Evolutionary conservation across 2,329 filamentous ascomycete species (phyloP).

Genomic region (Canariomyces notabilis): DNA sequence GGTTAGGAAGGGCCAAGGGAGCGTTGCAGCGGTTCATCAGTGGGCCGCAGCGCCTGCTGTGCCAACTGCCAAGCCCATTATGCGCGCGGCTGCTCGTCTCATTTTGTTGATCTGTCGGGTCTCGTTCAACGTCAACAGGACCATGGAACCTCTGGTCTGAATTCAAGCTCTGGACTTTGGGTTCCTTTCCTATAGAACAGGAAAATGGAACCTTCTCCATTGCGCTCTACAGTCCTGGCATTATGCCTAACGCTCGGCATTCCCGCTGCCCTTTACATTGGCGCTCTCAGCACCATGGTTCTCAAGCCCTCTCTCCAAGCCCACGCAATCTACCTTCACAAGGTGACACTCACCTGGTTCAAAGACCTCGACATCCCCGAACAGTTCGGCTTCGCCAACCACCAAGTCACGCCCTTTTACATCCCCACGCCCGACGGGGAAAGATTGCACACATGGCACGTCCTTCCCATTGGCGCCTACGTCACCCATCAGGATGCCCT

Average conservation of each 20-base stretch:
- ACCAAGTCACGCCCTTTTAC: slow-evolving; percentile 68
- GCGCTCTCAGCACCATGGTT: slow-evolving; percentile 25
- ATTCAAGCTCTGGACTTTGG: too few relatives aligned
- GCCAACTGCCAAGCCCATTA: too few relatives aligned
- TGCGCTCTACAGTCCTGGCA: background rate
- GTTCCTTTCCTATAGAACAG: too few relatives aligned
- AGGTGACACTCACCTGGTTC: slow-evolving; percentile 50
- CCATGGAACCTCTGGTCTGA: too few relatives aligned
- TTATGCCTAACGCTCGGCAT: background rate
- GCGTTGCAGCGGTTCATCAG: too few relatives aligned
- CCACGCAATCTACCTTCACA: slow-evolving; percentile 53
- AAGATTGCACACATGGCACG: slow-evolving; percentile 68
- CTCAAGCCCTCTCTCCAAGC: slow-evolving; percentile 40
- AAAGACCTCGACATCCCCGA: slow-evolving; percentile 61
- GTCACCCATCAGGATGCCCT: slow-evolving; percentile 50
- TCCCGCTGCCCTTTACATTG: slow-evolving; percentile 18
- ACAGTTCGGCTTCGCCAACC: slow-evolving; percentile 64
- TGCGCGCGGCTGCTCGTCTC: too few relatives aligned
- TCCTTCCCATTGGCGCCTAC: slow-evolving; percentile 65
- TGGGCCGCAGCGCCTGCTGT: too few relatives aligned
- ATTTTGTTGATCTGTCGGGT: too few relatives aligned
- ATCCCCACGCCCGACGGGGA: slow-evolving; percentile 61
- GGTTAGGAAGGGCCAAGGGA: too few relatives aligned
- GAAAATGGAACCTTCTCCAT: background rate
- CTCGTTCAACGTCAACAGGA: background rate